Evolutionary conservation across 2,329 filamentous ascomycete species (phyloP), one percentile per base, ranked within the genome.

Genomic region (Botrytis fragariae): DNA sequence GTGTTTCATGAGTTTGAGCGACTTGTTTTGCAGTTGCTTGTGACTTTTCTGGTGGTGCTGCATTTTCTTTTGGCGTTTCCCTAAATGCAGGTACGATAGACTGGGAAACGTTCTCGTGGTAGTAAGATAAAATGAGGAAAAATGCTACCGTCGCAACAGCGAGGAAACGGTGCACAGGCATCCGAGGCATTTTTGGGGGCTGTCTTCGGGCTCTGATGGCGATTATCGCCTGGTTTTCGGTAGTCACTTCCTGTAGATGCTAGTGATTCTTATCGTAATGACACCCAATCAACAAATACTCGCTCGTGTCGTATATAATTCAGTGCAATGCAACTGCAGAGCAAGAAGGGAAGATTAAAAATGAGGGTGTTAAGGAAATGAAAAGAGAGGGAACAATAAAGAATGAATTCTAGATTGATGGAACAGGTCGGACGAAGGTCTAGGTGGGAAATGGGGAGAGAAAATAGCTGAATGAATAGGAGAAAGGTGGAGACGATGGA

Each of bases 91-190:
- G 45, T 42, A 65, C 61, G 10, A 65, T 59, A 25, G 35, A 59
- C 29, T 72, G 59, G n/a, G 69, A 72, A 54, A 72, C 44, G 6
- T 64, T 54, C 20, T 72, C 35, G 60, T 72, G 69, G 29, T 72
- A 72, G 35, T 65, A 72, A n/a, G 60, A 72, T 29, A 72, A 37
- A 59, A 67, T 22, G 37, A 65, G n/a, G 44, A 65, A 57, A 67
- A 72, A 65, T n/a, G 60, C 37, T 25, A 72, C 37, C 10, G 45
- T 57, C 45, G 69, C 69, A 20, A 72, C 35, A 16, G 60, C 69
- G n/a, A 72, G 29, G 32, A 65, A 72, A 14, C 69, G 69, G 12
- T 72, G 60, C 45, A 72, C 37, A 48, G 69, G 69, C 32, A 72
- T 54, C n/a, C 69, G 60, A n/a, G 60, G 69, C 69, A 72, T 72